Percentiles rank a stretch among this genome's conserved stretches.
Conservation (phyloP, 495 filamentous ascomycete genomes). For the Pyronema omphalodes region DNA sequence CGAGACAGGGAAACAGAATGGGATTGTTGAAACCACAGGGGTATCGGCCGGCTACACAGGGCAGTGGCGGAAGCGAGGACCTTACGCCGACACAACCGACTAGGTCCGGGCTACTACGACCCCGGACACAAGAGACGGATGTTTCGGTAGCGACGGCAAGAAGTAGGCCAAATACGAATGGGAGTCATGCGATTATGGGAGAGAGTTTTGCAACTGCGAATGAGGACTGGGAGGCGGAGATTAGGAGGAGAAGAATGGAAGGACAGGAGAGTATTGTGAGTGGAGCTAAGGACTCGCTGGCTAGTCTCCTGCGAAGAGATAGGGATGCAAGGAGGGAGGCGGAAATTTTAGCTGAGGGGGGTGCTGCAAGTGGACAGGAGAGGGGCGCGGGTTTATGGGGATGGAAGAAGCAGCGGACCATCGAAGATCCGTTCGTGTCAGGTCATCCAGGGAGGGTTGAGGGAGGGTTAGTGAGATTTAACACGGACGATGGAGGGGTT, state of each 20-base stretch:
- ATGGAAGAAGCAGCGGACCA: not conserved
- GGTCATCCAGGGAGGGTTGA: constrained; percentile 15
- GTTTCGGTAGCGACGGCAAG: not conserved
- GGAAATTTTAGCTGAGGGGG: not conserved
- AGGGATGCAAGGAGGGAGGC: not conserved
- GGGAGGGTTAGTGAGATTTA: constrained; percentile 21
- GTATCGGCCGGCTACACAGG: too few relatives aligned
- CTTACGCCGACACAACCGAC: constrained; percentile 4
- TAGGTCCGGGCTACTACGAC: not conserved
- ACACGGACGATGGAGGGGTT: constrained; percentile 20
- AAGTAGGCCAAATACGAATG: not conserved
- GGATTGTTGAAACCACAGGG: too few relatives aligned
- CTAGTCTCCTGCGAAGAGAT: constrained; percentile 18
- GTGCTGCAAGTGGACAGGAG: not conserved
- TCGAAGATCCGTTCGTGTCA: not conserved
- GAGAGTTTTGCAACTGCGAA: constrained; percentile 21
- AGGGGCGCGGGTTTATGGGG: not conserved
- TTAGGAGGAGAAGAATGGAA: not conserved
- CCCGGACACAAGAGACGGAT: constrained; percentile 5
- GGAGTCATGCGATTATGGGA: too few relatives aligned
- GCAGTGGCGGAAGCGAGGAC: not conserved
- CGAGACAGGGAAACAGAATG: too few relatives aligned
- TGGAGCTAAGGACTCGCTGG: constrained; percentile 16
- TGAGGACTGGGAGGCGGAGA: constrained; percentile 14
- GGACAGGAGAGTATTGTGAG: constrained; percentile 4